Evolutionary conservation across 768 basidiomycete genomes (phyloP).

Genomic region (Leccinum arenicola): DNA sequence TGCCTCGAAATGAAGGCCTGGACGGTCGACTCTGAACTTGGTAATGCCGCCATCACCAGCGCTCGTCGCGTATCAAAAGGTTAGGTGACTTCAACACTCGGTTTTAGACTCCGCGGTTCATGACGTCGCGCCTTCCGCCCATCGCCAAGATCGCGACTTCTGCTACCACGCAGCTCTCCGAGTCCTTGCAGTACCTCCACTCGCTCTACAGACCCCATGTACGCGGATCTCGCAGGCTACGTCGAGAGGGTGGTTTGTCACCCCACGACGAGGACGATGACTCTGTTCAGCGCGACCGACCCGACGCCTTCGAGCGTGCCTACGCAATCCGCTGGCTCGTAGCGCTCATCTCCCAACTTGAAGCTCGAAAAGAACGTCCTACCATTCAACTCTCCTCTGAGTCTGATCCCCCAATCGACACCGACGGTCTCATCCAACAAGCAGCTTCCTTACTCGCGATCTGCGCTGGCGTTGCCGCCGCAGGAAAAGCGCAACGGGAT

Average conservation of each 20-base stretch:
- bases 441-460: slow-evolving; percentile 64
- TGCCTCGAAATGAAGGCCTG: slow-evolving; percentile 67
- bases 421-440: slow-evolving; percentile 44
- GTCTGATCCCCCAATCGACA: not conserved
- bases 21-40: slow-evolving; percentile 33
- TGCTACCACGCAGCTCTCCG: slow-evolving; percentile 37
- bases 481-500: slow-evolving; percentile 53
- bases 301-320: slow-evolving; percentile 67
- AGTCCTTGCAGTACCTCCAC: slow-evolving; percentile 49
- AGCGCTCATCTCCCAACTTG: slow-evolving; percentile 48
- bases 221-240: slow-evolving; percentile 51
- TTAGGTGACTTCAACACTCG: too few relatives aligned
- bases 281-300: slow-evolving; percentile 34
- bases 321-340: slow-evolving; percentile 50
- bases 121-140: slow-evolving; percentile 39
- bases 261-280: not conserved
- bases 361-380: slow-evolving; percentile 6
- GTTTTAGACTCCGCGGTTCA: slow-evolving; percentile 9
- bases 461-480: slow-evolving; percentile 61
- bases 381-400: not conserved
- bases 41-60: slow-evolving; percentile 8
- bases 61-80: not conserved
- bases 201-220: slow-evolving; percentile 60
- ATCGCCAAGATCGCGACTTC: slow-evolving; percentile 42
- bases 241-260: not conserved